A percentile compares a stretch with the other conserved stretches of the same genome.
These are phyloP conservation scores for Talaromyces borbonicus DNA, from an alignment of 495 filamentous ascomycete genomes.

Conservation along the genomic window DNA sequence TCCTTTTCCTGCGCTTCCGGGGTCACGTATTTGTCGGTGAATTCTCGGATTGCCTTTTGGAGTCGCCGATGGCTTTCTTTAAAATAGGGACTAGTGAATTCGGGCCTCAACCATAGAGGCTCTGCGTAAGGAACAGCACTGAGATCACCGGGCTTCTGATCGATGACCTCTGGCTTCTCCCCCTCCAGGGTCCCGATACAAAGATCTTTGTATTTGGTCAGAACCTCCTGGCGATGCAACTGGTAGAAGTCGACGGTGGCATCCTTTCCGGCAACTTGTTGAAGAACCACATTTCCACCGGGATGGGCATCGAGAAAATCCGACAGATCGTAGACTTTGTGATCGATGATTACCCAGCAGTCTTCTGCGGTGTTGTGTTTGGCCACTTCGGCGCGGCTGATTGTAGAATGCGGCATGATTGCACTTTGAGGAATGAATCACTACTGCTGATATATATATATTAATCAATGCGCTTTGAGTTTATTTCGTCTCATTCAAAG, in stretches of 20 bases:
- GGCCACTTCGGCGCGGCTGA: constrained; percentile 39
- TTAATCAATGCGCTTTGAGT: too few relatives aligned
- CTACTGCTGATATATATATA: too few relatives aligned
- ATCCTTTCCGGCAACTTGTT: constrained; percentile 46
- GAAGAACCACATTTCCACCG: constrained; percentile 44
- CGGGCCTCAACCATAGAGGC: constrained; percentile 67
- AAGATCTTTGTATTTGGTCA: constrained; percentile 64
- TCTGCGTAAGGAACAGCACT: constrained; percentile 73
- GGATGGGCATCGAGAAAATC: constrained; percentile 51
- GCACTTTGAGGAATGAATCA: too few relatives aligned
- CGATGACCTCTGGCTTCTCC: constrained; percentile 64
- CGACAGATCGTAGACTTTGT: constrained; percentile 51
- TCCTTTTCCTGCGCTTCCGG: constrained; percentile 77
- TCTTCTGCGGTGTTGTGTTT: constrained; percentile 46
- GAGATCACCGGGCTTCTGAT: constrained; percentile 59
- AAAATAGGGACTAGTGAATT: constrained; percentile 77
- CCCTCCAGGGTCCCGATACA: constrained; percentile 66
- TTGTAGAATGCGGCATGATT: constrained; percentile 22
- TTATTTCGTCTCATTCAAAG: too few relatives aligned
- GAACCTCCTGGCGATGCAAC: constrained; percentile 52
- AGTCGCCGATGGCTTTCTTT: constrained; percentile 63
- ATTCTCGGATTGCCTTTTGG: constrained; percentile 62
- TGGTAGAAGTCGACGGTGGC: constrained; percentile 49
- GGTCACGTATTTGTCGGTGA: constrained; percentile 58
- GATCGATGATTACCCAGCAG: constrained; percentile 49